Conservation (phyloP, 441 rosid species). For the Syzygium malaccense region DNA sequence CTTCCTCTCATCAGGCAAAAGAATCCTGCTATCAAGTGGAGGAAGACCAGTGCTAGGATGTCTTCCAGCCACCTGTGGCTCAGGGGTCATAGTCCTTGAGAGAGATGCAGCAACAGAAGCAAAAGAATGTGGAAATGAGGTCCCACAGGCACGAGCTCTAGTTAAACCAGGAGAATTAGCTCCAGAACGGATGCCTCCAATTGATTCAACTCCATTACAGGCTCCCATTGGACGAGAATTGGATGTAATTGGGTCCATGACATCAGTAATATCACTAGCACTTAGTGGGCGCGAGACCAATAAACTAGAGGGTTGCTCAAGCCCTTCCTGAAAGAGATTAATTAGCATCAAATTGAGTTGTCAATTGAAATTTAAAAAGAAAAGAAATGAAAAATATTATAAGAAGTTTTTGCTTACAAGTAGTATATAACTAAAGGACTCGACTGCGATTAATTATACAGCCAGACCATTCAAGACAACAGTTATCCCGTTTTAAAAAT, state of each 20-base stretch:
- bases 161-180: constrained; percentile 29
- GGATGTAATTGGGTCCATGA: constrained; percentile 30
- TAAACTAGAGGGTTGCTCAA: constrained; percentile 50
- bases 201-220: constrained; percentile 33
- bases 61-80: constrained; percentile 48
- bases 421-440: background rate
- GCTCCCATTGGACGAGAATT: constrained; percentile 31
- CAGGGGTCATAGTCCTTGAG: constrained; percentile 72
- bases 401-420: background rate
- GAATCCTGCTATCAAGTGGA: constrained; percentile 58
- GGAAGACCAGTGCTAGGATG: constrained; percentile 57
- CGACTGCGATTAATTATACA: background rate
- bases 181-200: constrained; percentile 42
- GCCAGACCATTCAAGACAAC: background rate
- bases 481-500: background rate
- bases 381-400: background rate
- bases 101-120: constrained; percentile 56
- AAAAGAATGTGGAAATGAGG: constrained; percentile 31
- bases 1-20: constrained; percentile 42
- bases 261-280: constrained; percentile 61
- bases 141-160: constrained; percentile 26
- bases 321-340: constrained; percentile 54
- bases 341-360: background rate
- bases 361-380: background rate
- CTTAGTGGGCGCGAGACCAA: constrained; percentile 69